These are phyloP conservation scores for Bryoglossum gracile DNA, from an alignment of 495 filamentous ascomycete species.

Conservation along the genomic window DNA sequence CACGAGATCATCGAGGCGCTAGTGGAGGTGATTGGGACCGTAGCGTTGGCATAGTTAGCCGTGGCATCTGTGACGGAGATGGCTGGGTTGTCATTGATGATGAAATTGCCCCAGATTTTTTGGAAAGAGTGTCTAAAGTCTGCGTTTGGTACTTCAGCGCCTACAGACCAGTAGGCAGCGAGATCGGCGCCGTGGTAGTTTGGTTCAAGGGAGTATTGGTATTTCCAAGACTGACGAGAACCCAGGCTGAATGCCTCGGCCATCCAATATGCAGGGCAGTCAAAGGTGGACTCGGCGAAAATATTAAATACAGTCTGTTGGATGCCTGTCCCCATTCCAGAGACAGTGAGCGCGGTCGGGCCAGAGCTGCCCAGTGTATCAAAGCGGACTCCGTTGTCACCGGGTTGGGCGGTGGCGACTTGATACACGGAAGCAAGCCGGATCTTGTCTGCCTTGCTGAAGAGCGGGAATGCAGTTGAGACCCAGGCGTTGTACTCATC, in stretches of 20 bases:
- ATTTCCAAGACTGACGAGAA: too few species aligned
- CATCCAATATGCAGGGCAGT: neutral
- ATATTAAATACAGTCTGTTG: neutral
- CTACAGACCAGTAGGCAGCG: too few species aligned
- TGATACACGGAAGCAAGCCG: conserved; percentile 34
- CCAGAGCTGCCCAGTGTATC: conserved; percentile 31
- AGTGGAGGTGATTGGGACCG: too few species aligned
- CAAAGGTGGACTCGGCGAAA: neutral
- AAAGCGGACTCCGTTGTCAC: conserved; percentile 19
- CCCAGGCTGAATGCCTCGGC: neutral
- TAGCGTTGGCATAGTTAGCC: too few species aligned
- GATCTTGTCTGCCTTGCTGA: conserved; percentile 37
- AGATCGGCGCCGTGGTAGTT: too few species aligned
- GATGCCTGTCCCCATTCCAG: conserved; percentile 30
- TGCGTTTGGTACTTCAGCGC: too few species aligned
- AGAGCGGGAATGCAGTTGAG: conserved; percentile 37
- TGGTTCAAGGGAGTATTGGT: too few species aligned
- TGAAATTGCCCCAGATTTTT: neutral
- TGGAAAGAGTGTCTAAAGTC: too few species aligned
- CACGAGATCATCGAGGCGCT: too few species aligned
- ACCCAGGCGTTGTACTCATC: conserved; percentile 39
- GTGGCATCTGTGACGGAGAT: neutral
- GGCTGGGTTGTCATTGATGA: neutral
- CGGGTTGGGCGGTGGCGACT: conserved; percentile 12
- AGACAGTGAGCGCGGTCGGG: conserved; percentile 38